Base-by-base conservation (phyloP, 2,329 filamentous ascomycete genomes). In the Aspergillus viridinutans region DNA sequence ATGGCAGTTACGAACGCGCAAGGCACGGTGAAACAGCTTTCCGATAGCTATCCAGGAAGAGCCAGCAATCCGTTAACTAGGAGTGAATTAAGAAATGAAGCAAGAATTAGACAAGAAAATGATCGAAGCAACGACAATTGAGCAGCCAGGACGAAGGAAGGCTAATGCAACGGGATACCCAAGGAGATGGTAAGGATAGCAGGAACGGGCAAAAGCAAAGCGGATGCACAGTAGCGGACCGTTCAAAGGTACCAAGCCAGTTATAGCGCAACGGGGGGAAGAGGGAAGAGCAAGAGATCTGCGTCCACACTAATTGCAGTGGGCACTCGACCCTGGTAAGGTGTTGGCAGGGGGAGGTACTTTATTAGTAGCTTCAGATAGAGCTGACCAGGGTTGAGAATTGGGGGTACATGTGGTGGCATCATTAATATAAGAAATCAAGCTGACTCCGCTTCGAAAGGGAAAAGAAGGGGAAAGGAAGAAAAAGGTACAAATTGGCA, bases 111-210 rank as follows among this genome's bases (percentile, higher is more conserved):
- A 49, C 38, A 54, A 49, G 47, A 45, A 48, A 57, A 40, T 21
- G 28, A 26, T 35, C 14, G 35, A 51, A 51, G 49, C n/a, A 38
- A 51, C 7, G 10, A 51, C 20, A 51, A 20, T 9, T 47, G 5
- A 47, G 43, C 43, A 17, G 43, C 20, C 43, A 49, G 50, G 35
- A 50, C n/a, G 52, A 23, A 50, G 49, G 40, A 56, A 35, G 54
- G 50, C 55, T 56, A 56, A 55, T 55, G 50, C 50, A 50, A 55
- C 26, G 40, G 40, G 43, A 54, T 52, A 56, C 51, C 60, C 58
- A 60, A 35, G 52, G 51, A 51, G 56, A 54, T 58, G 60, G 60
- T 57, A 58, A 60, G 55, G 50, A 52, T 35, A 57, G 32, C 48
- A 57, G 49, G 50, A 59, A 49, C 53, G 59, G 28, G 48, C 47